Conservation (phyloP, 352 stramenopile species). For the Globisporangium orthogonon region DNA sequence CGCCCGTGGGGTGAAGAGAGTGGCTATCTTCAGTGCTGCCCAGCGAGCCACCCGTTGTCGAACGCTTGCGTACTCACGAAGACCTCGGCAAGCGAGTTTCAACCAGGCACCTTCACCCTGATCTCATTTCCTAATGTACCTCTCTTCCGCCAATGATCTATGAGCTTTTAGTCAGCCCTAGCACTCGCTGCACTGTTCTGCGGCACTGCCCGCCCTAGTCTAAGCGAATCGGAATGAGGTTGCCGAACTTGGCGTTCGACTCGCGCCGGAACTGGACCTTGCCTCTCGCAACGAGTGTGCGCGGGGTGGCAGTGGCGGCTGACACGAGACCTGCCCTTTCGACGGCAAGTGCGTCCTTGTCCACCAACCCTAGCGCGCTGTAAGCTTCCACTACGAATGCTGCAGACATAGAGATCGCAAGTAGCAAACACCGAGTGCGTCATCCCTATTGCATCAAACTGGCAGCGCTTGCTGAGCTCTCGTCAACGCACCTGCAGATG, state of each 20-base stretch:
- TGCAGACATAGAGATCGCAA: slow-evolving; percentile 6
- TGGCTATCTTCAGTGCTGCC: no score
- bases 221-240: slow-evolving; percentile 63
- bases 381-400: slow-evolving; percentile 67
- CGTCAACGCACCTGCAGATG: slow-evolving; percentile 31
- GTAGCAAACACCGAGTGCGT: not conserved
- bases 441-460: not conserved
- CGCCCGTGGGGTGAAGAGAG: not conserved
- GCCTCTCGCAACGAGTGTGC: slow-evolving; percentile 29
- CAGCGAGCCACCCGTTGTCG: no score
- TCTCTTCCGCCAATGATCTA: not conserved
- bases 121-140: no score
- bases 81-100: no score
- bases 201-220: slow-evolving; percentile 7
- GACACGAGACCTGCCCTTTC: slow-evolving; percentile 19
- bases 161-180: not conserved
- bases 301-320: slow-evolving; percentile 34
- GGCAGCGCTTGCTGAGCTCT: not conserved
- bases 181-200: not conserved
- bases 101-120: no score
- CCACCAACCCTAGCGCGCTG: slow-evolving; percentile 52
- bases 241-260: slow-evolving; percentile 28
- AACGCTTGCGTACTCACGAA: no score
- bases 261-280: slow-evolving; percentile 38
- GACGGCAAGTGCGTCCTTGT: slow-evolving; percentile 28